Evolutionary conservation across 2,329 filamentous ascomycete genomes (phyloP).

Genomic region (Hypoxylon sp.): DNA sequence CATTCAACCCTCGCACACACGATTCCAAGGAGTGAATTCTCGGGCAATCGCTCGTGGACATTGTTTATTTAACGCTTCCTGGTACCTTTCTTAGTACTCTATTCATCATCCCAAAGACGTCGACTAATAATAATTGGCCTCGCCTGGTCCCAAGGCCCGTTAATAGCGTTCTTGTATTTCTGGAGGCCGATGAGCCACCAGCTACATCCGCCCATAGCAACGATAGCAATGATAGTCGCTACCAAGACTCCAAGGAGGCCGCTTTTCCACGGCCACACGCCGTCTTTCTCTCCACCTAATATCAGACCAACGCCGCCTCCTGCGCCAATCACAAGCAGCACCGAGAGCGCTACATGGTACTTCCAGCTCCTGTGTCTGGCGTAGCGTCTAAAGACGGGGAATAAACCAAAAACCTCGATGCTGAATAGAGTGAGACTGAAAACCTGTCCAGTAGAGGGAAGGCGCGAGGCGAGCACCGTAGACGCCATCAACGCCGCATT

Average conservation of each 20-base stretch:
- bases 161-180: conserved; percentile 99
- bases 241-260: conserved; percentile 79
- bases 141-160: conserved; percentile 97
- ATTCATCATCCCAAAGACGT: conserved; percentile 65
- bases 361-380: conserved; percentile 84
- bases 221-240: conserved; percentile 77
- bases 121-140: conserved; percentile 84
- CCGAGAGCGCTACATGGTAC: conserved; percentile 82
- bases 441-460: conserved; percentile 91
- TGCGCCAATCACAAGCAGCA: conserved; percentile 81
- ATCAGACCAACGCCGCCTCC: conserved; percentile 80
- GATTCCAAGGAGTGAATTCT: neutral
- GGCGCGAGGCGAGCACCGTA: conserved; percentile 89
- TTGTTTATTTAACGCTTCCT: conserved; percentile 1
- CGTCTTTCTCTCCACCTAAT: conserved; percentile 59
- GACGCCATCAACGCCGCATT: conserved; percentile 97
- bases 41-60: neutral
- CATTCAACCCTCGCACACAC: neutral
- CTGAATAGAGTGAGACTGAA: conserved; percentile 96
- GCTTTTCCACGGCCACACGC: conserved; percentile 64
- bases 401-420: conserved; percentile 96
- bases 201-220: conserved; percentile 92
- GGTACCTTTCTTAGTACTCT: conserved; percentile 7
- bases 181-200: conserved; percentile 99
- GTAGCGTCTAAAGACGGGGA: conserved; percentile 96